Evolutionary conservation across 2,329 filamentous ascomycete species (phyloP).

Genomic region (Ophiocordyceps camponoti-rufipedis): DNA sequence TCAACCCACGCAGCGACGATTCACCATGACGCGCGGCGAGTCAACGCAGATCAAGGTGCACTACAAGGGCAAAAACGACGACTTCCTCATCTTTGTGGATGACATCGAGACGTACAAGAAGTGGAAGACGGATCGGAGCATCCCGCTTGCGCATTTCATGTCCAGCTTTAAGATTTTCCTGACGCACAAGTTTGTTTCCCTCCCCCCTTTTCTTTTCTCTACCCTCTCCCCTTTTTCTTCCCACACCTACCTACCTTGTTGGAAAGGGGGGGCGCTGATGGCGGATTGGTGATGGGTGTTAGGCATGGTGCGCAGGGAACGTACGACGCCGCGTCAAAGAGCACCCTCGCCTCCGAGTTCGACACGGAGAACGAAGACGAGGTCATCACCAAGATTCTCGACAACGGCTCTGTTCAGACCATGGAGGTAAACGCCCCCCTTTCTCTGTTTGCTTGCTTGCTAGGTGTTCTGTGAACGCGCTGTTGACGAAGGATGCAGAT

Average conservation of each 20-base stretch:
- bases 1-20: background rate
- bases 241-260: background rate
- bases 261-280: background rate
- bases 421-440: slow-evolving; percentile 19
- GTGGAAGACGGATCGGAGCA: slow-evolving; percentile 64
- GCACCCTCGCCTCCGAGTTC: slow-evolving; percentile 68
- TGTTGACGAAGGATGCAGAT: slow-evolving; percentile 17
- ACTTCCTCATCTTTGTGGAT: slow-evolving; percentile 42
- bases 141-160: slow-evolving; percentile 72
- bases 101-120: slow-evolving; percentile 48
- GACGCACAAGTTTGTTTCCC: slow-evolving; percentile 49
- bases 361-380: slow-evolving; percentile 65
- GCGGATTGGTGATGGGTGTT: background rate
- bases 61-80: slow-evolving; percentile 53
- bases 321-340: slow-evolving; percentile 58
- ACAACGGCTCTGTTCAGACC: slow-evolving; percentile 53
- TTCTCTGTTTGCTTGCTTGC: background rate
- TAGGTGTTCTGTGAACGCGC: too few relatives aligned
- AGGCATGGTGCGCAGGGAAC: slow-evolving; percentile 78
- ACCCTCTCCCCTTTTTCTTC: background rate
- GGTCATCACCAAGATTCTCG: slow-evolving; percentile 63
- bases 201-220: slow-evolving; percentile 3
- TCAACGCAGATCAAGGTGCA: slow-evolving; percentile 58
- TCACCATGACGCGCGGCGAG: slow-evolving; percentile 55
- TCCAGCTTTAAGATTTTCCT: slow-evolving; percentile 78